Base-by-base conservation (phyloP, 192 early-diverging fungal genomes). In the Coemansia sp. region DNA sequence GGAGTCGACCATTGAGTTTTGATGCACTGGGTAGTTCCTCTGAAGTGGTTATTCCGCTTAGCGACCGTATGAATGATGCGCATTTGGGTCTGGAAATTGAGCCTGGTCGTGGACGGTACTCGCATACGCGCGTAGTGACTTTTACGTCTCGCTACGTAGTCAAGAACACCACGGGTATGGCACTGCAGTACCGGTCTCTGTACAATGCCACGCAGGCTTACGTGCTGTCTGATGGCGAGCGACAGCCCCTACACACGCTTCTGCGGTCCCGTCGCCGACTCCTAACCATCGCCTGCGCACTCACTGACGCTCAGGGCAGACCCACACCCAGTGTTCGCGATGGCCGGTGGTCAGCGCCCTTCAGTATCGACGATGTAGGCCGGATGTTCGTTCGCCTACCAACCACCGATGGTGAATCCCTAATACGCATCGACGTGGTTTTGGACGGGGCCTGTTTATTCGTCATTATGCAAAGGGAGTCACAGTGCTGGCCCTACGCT, bases 391-490 rank as follows among this genome's bases (percentile, higher is more conserved):
- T 98, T n/a, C 93, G 92, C 10, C 64, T 97, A 26, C 79, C 89
- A 11, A 84, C 86, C 35, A 10, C 40, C 14, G 43, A 30, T 23
- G 55, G 42, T 13, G 76, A 77, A 70, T 21, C 75, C 8, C 79
- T 99, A 26, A 84, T 98, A 19, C 87, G 91, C n/a, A 86, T 91
- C 10, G 90, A 95, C 43, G 87, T 93, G 43, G 70, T 92, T n/a
- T 66, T 99, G 62, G 90, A 98, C 57, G 91, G 91, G 53, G 96
- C 97, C 1, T 96, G 94, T 2, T 75, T 99, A 26, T 97, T 97
- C 77, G 87, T 99, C 28, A 75, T 94, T 4, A 85, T 96, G 62
- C 86, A 89, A 64, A 89, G 91, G 65, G 87, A 88, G 42, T 19
- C 26, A 39, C 87, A 85, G 8, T 84, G 88, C 49, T 99, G 98